phyloP scores from a whole-genome alignment of 1,284 basidiomycete genomes.

The Tilletiopsis washingtonensis region DNA sequence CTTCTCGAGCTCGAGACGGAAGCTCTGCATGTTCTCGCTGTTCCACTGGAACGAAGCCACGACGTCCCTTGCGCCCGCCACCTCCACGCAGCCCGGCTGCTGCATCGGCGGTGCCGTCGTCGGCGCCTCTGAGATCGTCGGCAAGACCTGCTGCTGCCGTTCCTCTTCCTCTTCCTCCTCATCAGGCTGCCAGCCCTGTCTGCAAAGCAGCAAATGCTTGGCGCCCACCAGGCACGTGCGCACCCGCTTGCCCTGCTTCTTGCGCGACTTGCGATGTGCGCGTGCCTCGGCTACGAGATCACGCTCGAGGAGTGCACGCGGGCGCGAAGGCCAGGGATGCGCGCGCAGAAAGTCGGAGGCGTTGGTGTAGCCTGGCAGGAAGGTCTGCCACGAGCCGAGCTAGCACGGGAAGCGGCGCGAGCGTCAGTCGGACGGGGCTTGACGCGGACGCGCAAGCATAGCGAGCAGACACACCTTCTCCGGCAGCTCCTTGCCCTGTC shows the following conservation, averaged over 20 bases:
- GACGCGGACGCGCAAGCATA: too few relatives aligned
- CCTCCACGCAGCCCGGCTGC: neutral
- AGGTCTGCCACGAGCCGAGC: conserved; percentile 81
- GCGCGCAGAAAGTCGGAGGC: conserved; percentile 75
- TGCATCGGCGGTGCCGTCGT: too few relatives aligned
- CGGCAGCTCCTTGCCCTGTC: too few relatives aligned
- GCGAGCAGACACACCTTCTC: too few relatives aligned
- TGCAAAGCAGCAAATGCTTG: conserved; percentile 48
- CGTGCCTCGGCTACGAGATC: conserved; percentile 74
- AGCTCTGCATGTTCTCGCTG: conserved; percentile 63
- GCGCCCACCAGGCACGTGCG: conserved; percentile 33
- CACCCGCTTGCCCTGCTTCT: conserved; percentile 27
- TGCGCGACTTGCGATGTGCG: conserved; percentile 37
- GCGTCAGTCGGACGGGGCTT: too few relatives aligned
- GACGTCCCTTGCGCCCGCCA: too few relatives aligned
- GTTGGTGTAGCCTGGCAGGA: conserved; percentile 76
- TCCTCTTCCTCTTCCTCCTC: conserved; percentile 22
- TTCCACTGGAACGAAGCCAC: conserved; percentile 70
- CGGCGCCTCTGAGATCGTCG: too few relatives aligned
- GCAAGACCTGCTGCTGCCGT: too few relatives aligned
- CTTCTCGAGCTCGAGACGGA: conserved; percentile 81
- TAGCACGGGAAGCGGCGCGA: conserved; percentile 65
- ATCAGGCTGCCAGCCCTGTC: conserved; percentile 61
- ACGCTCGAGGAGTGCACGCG: conserved; percentile 53
- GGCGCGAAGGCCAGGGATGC: conserved; percentile 78